Base-by-base conservation (phyloP, 306 rosid species). In the Canavalia gladiata region DNA sequence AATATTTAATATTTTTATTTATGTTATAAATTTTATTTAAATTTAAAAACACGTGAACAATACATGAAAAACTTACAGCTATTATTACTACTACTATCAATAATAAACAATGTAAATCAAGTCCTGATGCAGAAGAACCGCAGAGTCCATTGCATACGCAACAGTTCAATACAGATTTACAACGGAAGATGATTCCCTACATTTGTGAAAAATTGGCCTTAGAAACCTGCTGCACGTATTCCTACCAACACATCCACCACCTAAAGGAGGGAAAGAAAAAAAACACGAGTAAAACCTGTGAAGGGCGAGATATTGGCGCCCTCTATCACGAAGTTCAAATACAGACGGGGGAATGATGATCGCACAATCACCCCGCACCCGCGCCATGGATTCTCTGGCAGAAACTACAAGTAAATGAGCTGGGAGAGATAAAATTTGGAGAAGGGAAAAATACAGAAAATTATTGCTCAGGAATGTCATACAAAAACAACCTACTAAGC, bases 401-500 rank as follows among this genome's bases (percentile, higher is more conserved):
- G 52, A 74, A 78, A 57, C 78, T 63, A 57, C 18, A 65, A 72
- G 59, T 45, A 72, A 63, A 72, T 43, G 74, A 68, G 82, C 86
- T 68, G 74, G 77, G 49, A 58, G 63, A 72, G 76, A 80, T 63
- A 64, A 82, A 79, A 75, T 76, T 65, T 59, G 82, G 67, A 76
- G 80, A 77, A 51, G 85, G 72, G 83, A 71, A 31, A 83, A 83
- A 79, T 64, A 76, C 78, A 84, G 75, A 83, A 86, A 80, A 81
- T 71, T 84, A 84, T 88, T 77, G 83, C 85, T 83, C 83, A 87
- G 57, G 81, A 87, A 82, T 79, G 89, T 90, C 79, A 71, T 78
- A 90, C 88, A 87, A 75, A 84, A 88, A 83, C 80, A 85, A 81
- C 87, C 69, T 35, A 87, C 83, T 73, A 77, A 13, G 81, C 83